These are phyloP conservation scores for Asterella californica DNA, from an alignment of 225 moss, liverwort and hornwort species.

Conservation along the genomic window DNA sequence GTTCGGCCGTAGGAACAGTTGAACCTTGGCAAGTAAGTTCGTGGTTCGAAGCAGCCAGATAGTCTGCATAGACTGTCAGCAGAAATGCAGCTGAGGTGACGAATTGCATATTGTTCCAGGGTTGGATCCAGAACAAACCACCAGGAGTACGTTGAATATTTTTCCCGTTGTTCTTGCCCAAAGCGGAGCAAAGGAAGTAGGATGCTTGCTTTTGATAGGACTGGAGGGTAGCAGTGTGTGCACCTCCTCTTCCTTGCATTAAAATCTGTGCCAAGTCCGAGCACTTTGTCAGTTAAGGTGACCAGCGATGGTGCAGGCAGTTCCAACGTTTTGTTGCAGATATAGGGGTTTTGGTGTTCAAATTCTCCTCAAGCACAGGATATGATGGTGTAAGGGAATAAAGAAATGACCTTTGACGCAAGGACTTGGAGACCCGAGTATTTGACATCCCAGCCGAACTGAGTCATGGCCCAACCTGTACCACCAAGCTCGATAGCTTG, in stretches of 20 bases:
- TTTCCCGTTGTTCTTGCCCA: constrained; percentile 61
- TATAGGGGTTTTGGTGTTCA: neutral
- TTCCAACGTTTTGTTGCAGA: neutral
- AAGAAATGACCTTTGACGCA: constrained; percentile 63
- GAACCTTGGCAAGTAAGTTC: constrained; percentile 41
- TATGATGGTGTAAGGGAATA: neutral
- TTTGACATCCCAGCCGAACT: constrained; percentile 94
- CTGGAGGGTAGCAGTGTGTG: constrained; percentile 38
- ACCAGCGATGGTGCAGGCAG: too few relatives aligned
- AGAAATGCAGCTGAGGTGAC: constrained; percentile 75
- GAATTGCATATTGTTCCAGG: constrained; percentile 95
- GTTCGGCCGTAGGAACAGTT: constrained; percentile 34
- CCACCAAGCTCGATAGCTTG: constrained; percentile 63
- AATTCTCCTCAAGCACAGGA: neutral
- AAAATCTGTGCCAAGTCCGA: constrained; percentile 48
- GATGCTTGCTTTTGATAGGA: constrained; percentile 64
- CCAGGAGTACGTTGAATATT: constrained; percentile 57
- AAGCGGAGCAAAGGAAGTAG: constrained; percentile 65
- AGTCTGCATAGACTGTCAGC: constrained; percentile 64
- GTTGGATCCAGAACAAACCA: constrained; percentile 69
- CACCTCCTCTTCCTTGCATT: constrained; percentile 58
- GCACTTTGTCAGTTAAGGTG: neutral
- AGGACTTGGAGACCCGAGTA: constrained; percentile 88
- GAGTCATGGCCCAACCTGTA: constrained; percentile 65
- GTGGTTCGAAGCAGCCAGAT: constrained; percentile 44